Conservation (phyloP, 176 grass and related monocot genomes). For the Aegilops umbellulata region DNA sequence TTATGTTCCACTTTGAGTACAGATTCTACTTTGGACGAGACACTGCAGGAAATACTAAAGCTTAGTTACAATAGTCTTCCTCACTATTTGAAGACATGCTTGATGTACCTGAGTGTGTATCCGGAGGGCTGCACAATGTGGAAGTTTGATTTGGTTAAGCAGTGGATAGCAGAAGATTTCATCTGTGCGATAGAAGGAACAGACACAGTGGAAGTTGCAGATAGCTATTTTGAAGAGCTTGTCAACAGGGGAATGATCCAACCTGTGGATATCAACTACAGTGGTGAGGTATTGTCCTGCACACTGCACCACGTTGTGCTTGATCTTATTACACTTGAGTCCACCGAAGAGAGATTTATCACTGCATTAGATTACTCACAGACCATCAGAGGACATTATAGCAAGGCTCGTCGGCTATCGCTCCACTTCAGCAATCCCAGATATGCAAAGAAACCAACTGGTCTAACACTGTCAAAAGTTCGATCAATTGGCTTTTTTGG, state of each 20-base stretch:
- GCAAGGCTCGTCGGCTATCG: neutral
- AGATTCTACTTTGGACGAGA: neutral
- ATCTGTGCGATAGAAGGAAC: neutral
- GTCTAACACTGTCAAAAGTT: neutral
- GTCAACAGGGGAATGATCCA: neutral
- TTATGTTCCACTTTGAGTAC: neutral
- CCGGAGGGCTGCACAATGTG: neutral
- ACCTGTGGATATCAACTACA: neutral
- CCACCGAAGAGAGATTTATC: neutral
- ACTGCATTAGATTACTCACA: neutral
- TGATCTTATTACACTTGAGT: neutral
- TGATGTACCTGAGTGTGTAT: neutral
- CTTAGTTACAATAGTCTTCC: constrained; percentile 4
- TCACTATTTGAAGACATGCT: neutral
- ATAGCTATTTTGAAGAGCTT: neutral
- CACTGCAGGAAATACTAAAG: neutral
- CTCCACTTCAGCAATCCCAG: neutral
- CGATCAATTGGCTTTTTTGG: constrained; percentile 4
- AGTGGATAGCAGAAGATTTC: constrained; percentile 10
- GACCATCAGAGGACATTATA: neutral
- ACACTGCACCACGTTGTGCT: neutral
- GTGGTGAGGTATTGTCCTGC: neutral
- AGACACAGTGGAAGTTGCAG: neutral
- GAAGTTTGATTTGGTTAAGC: neutral
- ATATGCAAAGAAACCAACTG: neutral